Evolutionary conservation across 805 yeast genomes (phyloP).

Genomic region (Candida chauliodis): DNA sequence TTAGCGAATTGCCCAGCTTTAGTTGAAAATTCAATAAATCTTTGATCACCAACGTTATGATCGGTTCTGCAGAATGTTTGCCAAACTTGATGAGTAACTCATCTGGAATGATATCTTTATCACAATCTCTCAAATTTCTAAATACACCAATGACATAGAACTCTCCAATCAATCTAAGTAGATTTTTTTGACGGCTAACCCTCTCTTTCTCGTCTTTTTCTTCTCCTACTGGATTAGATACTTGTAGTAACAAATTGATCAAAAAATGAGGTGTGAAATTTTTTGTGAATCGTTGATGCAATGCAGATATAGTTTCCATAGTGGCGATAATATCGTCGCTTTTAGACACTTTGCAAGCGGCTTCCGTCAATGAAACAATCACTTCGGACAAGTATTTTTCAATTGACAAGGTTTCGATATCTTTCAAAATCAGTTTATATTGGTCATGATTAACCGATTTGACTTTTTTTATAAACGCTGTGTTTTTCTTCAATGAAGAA

Average conservation of each 20-base stretch:
- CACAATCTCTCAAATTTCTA: slow-evolving; percentile 40
- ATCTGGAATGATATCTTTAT: slow-evolving; percentile 39
- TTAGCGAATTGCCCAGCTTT: slow-evolving; percentile 26
- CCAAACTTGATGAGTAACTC: slow-evolving; percentile 32
- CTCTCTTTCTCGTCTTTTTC: slow-evolving; percentile 45
- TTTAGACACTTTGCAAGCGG: slow-evolving; percentile 49
- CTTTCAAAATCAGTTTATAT: slow-evolving; percentile 47
- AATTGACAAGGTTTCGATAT: slow-evolving; percentile 58
- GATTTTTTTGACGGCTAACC: slow-evolving; percentile 40
- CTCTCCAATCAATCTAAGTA: slow-evolving; percentile 55
- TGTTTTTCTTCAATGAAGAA: slow-evolving; percentile 76
- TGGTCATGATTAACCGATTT: slow-evolving; percentile 56
- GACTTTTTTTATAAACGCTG: slow-evolving; percentile 72
- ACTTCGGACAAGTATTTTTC: slow-evolving; percentile 76
- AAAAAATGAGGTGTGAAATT: slow-evolving; percentile 51
- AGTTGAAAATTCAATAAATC: slow-evolving; percentile 27
- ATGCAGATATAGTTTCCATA: slow-evolving; percentile 61
- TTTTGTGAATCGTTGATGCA: slow-evolving; percentile 70
- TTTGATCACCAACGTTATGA: slow-evolving; percentile 23
- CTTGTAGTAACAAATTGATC: slow-evolving; percentile 37
- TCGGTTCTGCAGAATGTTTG: slow-evolving; percentile 19
- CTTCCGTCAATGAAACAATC: slow-evolving; percentile 59
- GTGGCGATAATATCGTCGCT: slow-evolving; percentile 59
- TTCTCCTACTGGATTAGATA: slow-evolving; percentile 26
- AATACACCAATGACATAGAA: slow-evolving; percentile 57